Evolutionary conservation across 441 rosid genomes (phyloP).

Genomic region (Biscutella laevigata): DNA sequence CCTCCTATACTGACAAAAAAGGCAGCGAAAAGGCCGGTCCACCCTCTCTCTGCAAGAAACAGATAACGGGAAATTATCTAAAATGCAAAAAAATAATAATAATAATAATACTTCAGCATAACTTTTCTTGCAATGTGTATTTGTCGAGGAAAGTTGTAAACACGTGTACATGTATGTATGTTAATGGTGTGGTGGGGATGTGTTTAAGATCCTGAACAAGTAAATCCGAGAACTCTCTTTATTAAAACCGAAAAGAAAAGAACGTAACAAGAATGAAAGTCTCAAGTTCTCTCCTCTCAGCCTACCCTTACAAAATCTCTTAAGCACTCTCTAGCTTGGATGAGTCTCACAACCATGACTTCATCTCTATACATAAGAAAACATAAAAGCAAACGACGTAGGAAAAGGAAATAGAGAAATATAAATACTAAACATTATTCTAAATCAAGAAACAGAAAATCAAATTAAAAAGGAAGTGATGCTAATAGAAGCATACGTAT

Average conservation of each 20-base stretch:
- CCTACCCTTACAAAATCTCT: not conserved
- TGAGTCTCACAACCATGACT: not conserved
- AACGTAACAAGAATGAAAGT: too few relatives aligned
- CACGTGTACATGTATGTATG: not conserved
- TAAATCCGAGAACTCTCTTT: too few relatives aligned
- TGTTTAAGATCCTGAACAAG: too few relatives aligned
- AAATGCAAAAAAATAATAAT: not conserved
- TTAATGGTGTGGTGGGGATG: too few relatives aligned
- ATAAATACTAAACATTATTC: not conserved
- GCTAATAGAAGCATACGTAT: too few relatives aligned
- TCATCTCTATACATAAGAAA: not conserved
- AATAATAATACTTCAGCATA: too few relatives aligned
- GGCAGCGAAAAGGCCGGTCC: conserved; percentile 95
- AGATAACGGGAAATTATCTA: conserved; percentile 31
- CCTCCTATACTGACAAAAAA: conserved; percentile 80
- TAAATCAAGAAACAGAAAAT: not conserved
- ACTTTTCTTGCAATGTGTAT: not conserved
- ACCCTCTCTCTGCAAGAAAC: conserved; percentile 64
- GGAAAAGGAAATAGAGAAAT: not conserved
- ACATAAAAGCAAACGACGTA: not conserved
- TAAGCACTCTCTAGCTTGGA: not conserved
- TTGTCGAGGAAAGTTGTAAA: not conserved
- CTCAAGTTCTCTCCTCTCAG: not conserved
- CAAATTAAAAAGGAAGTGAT: too few relatives aligned
- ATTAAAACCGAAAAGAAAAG: too few relatives aligned